Evolutionary conservation across 2,329 filamentous ascomycete species (phyloP).

Genomic region (Alternaria alternata): DNA sequence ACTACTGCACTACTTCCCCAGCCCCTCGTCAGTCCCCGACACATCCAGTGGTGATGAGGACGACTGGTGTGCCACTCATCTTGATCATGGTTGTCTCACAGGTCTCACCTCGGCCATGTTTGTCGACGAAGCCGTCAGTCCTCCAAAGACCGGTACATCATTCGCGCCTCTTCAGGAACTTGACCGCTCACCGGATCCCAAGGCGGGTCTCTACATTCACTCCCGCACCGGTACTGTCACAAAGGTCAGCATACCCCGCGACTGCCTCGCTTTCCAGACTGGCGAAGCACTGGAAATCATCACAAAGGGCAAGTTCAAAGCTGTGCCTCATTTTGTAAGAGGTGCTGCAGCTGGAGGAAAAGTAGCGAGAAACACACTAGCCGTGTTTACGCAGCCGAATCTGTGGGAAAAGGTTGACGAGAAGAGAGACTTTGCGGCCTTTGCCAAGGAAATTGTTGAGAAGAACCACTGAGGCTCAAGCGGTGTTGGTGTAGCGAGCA

Average conservation of each 20-base stretch:
- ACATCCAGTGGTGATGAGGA: conserved; percentile 66
- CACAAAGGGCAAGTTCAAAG: conserved; percentile 88
- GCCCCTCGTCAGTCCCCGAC: conserved; percentile 34
- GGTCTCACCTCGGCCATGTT: conserved; percentile 97
- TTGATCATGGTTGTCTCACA: conserved; percentile 93
- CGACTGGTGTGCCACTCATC: conserved; percentile 92
- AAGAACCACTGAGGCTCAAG: conserved; percentile 51
- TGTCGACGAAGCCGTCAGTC: conserved; percentile 73
- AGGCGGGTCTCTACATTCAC: conserved; percentile 91
- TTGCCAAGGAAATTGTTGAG: conserved; percentile 66
- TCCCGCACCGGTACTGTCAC: conserved; percentile 81
- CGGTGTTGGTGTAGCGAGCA: not conserved
- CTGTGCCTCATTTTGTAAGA: conserved; percentile 93
- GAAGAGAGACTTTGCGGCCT: conserved; percentile 76
- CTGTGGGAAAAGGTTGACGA: conserved; percentile 80
- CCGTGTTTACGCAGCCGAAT: conserved; percentile 97
- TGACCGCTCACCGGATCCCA: conserved; percentile 77
- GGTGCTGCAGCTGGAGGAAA: conserved; percentile 65
- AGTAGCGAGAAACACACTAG: conserved; percentile 77
- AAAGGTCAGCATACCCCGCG: conserved; percentile 90
- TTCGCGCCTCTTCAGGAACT: conserved; percentile 73
- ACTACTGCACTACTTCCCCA: conserved; percentile 90
- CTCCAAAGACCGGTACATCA: conserved; percentile 41
- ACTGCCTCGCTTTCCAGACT: conserved; percentile 95
- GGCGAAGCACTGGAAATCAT: conserved; percentile 92